Evolutionary conservation across 106 monocot species (phyloP).

Genomic region (Acorus calamus): DNA sequence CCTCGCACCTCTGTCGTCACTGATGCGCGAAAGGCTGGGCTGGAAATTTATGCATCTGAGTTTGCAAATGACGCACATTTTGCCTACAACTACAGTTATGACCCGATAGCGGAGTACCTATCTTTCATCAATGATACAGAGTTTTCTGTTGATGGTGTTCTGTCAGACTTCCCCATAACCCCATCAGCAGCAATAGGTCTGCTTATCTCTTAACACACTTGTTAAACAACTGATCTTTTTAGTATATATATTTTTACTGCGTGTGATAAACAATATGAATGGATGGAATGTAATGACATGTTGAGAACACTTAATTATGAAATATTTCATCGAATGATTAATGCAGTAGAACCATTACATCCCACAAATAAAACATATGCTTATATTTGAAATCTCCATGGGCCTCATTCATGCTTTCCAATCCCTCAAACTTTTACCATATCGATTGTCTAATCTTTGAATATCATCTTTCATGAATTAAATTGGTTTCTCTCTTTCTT

Average conservation of each 20-base stretch:
- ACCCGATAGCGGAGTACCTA: constrained; percentile 68
- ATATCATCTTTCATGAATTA: background rate
- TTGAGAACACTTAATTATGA: no score
- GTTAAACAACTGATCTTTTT: no score
- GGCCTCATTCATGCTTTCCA: no score
- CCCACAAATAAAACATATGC: no score
- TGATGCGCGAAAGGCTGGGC: constrained; percentile 68
- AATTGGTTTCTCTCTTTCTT: background rate
- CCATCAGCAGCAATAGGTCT: constrained; percentile 66
- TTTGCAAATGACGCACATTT: constrained; percentile 58
- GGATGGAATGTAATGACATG: no score
- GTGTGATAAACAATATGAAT: no score
- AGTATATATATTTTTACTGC: no score
- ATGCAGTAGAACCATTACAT: no score
- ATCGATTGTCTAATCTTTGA: background rate
- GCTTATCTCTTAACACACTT: background rate
- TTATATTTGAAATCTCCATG: no score
- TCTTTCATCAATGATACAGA: constrained; percentile 55
- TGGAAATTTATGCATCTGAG: constrained; percentile 59
- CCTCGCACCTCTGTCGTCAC: constrained; percentile 36
- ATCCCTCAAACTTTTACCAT: no score
- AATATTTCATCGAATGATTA: no score
- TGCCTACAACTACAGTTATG: constrained; percentile 72
- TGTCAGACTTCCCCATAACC: constrained; percentile 69
- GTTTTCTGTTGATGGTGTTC: constrained; percentile 76